Evolutionary conservation across 768 basidiomycete genomes (phyloP).

Genomic region (Xerocomellus amylosporus): DNA sequence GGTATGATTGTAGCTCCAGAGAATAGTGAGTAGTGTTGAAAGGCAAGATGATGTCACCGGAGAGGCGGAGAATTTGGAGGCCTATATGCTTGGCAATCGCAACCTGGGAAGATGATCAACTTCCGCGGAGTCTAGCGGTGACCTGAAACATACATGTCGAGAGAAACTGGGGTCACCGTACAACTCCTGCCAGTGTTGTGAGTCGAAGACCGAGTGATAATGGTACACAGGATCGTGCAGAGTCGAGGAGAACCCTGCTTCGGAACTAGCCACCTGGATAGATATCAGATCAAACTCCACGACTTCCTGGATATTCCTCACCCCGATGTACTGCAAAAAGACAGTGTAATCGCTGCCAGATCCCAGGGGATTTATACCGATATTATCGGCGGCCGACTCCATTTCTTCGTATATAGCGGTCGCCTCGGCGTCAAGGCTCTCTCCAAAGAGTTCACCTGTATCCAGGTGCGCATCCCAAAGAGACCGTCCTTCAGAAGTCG

Average conservation of each 20-base stretch:
- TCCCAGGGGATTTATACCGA: slow-evolving; percentile 61
- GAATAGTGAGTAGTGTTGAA: slow-evolving; percentile 78
- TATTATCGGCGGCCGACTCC: slow-evolving; percentile 28
- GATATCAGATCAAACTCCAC: slow-evolving; percentile 1
- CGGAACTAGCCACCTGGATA: slow-evolving; percentile 34
- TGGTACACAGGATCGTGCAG: slow-evolving; percentile 65
- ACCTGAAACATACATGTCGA: slow-evolving; percentile 52
- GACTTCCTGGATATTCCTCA: slow-evolving; percentile 30
- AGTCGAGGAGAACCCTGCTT: slow-evolving; percentile 32
- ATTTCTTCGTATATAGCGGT: slow-evolving; percentile 25
- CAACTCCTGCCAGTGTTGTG: slow-evolving; percentile 65
- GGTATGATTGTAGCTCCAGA: slow-evolving; percentile 59
- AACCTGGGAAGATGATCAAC: slow-evolving; percentile 38
- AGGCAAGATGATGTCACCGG: slow-evolving; percentile 64
- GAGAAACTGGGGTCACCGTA: slow-evolving; percentile 77
- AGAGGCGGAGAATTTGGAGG: slow-evolving; percentile 57
- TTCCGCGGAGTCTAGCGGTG: not conserved
- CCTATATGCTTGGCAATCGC: slow-evolving; percentile 69
- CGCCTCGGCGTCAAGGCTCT: slow-evolving; percentile 30
- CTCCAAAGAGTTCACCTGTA: slow-evolving; percentile 39
- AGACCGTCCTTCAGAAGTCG: slow-evolving; percentile 56
- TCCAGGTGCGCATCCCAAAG: slow-evolving; percentile 80
- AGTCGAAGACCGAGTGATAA: slow-evolving; percentile 76
- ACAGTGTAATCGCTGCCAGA: slow-evolving; percentile 91
- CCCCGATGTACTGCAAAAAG: slow-evolving; percentile 79